Evolutionary conservation across 129 eudicot species (phyloP), one percentile per base, ranked within the genome.

Genomic region (Logfia minima): DNA sequence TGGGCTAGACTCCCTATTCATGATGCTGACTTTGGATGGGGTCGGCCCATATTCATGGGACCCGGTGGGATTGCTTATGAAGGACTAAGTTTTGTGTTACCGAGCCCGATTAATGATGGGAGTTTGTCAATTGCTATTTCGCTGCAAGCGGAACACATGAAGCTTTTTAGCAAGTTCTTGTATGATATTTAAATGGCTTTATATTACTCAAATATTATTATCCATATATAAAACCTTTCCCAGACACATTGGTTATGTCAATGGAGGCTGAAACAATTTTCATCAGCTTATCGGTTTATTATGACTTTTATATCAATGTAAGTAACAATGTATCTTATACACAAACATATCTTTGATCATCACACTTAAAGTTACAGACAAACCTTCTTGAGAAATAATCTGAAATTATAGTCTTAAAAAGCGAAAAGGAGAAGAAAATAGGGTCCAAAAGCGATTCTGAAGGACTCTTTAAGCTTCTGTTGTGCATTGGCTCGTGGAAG

Each of bases 21-120:
- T 39, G 98, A 93, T 24, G 89, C 96, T 0, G 97, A 93, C 62
- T 93, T 90, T 29, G 98, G 98, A 1, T 93, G 93, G 94, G 98
- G 98, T 0, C 71, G 92, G 71, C 98, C 97, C 0, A 90, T 88
- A 35, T 88, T 90, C 31, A 89, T 89, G 96, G 98, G 98, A 0
- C 96, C 94, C 1, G 95, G 97, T 35, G 96, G 96, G 77, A 90
- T 90, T 24, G 92, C 95, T 0, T 90, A 72, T 51, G 98, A 93
- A 71, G 98, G 98, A 53, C 45, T 87, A 58, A 85, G 97, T 59
- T 90, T 88, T 62, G 88, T 90, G 37, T 81, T 90, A 75, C 95
- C 96, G 0, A 90, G 92, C 81, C 82, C 92, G 7, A 75, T 62
- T 5, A 89, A 86, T 43, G 97, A 93, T 63, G 97, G 96, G 70